Percentiles rank a stretch among this genome's conserved stretches.
Conservation (phyloP, 805 yeast species). For the Hanseniaspora osmophila region DNA sequence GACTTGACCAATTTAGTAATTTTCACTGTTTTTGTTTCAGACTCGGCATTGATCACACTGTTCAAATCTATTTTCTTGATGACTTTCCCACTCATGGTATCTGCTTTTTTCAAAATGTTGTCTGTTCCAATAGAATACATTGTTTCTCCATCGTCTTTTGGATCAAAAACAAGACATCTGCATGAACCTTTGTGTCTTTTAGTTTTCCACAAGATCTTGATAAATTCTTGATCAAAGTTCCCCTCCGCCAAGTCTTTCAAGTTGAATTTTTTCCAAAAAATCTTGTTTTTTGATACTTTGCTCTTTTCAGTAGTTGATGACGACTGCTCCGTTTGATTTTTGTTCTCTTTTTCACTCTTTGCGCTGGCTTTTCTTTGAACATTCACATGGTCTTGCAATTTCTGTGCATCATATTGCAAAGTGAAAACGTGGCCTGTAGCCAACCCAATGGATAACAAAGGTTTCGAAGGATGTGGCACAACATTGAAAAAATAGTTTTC, state of each 20-base stretch:
- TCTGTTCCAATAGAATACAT: slow-evolving; percentile 71
- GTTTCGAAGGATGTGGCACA: slow-evolving; percentile 65
- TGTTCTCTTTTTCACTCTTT: not conserved
- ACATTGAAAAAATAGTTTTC: slow-evolving; percentile 49
- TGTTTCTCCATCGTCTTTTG: slow-evolving; percentile 31
- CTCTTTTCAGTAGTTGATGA: no score
- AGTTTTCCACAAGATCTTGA: slow-evolving; percentile 53
- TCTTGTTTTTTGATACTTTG: slow-evolving; percentile 11
- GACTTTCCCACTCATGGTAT: slow-evolving; percentile 62
- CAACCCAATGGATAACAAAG: slow-evolving; percentile 54
- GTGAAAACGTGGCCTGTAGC: slow-evolving; percentile 68
- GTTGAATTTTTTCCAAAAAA: slow-evolving; percentile 32
- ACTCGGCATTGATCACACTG: not conserved
- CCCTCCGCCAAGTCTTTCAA: slow-evolving; percentile 10
- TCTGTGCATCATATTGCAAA: slow-evolving; percentile 39
- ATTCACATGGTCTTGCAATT: slow-evolving; percentile 20
- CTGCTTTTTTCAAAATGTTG: slow-evolving; percentile 60
- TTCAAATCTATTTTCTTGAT: slow-evolving; percentile 31
- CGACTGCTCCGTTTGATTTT: slow-evolving; percentile 4
- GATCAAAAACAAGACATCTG: slow-evolving; percentile 33
- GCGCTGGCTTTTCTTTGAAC: slow-evolving; percentile 7
- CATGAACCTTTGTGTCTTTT: slow-evolving; percentile 85
- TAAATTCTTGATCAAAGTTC: slow-evolving; percentile 4
- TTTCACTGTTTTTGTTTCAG: slow-evolving; percentile 11
- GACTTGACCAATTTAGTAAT: slow-evolving; percentile 25